Base-by-base conservation (phyloP, 179 eudicot species). In the Vitellaria paradoxa region DNA sequence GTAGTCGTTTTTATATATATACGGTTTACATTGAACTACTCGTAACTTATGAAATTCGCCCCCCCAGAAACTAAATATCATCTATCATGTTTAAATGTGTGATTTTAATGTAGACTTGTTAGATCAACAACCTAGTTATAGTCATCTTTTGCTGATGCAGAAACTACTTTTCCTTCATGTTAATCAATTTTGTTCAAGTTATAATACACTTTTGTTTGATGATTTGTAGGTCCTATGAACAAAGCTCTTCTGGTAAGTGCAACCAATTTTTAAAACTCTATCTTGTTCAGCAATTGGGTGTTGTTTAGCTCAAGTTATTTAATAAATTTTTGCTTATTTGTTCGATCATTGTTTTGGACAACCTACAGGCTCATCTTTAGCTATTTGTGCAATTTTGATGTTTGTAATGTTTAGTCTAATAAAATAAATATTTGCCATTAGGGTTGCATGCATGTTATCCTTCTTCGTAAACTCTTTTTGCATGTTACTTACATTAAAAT, bases 211-310 rank as follows among this genome's bases (percentile, higher is more conserved):
- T 68, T 24, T 37, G 68, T 9, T 70, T 74, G 61, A 45, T 70
- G 68, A 68, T 83, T 45, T 84, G 89, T 91, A 90, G 97, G 97
- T 84, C 82, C 65, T 83, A 92, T 59, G 94, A 88, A 72, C 85
- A 82, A 84, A 88, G 88, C 68, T 77, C 86, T 80, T 86, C 94
- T 82, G 97, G 97, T 92, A 82, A 56, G 90, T 81, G 70, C 63
- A 73, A 20, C 70, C 61, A 63, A 20, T 21, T 64, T 75, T 23
- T 14, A 23, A 65, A 42, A 2, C 2, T 2, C 12, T 53, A 30
- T 30, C 5, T 24, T n/a, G n/a, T n/a, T n/a, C n/a, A n/a, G n/a
- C n/a, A n/a, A n/a, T n/a, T n/a, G n/a, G n/a, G n/a, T n/a, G n/a
- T n/a, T 26, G 49, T 47, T 65, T 14, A 20, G 23, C 70, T 30